These are phyloP conservation scores for Aspergillus sp. DNA, from an alignment of 2,329 filamentous ascomycete genomes.

Conservation along the genomic window DNA sequence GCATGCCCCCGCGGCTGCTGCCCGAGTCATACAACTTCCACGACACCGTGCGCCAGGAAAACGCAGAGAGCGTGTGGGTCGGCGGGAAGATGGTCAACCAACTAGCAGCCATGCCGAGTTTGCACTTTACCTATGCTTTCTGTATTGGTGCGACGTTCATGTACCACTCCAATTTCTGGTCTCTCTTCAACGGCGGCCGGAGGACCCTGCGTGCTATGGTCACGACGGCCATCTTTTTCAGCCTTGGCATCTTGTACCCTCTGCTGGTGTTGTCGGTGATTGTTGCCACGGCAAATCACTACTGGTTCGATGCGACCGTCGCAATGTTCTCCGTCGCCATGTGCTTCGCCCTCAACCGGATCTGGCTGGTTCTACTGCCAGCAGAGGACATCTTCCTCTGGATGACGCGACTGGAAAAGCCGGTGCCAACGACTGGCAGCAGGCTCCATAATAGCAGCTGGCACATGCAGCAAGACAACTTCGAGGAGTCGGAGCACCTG, in stretches of 20 bases:
- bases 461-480: not conserved
- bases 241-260: conserved; percentile 51
- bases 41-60: conserved; percentile 59
- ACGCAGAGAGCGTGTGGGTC: conserved; percentile 56
- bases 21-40: conserved; percentile 62
- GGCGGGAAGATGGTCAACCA: conserved; percentile 59
- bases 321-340: conserved; percentile 51
- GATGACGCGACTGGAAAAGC: conserved; percentile 52
- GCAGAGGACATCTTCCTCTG: conserved; percentile 53
- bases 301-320: conserved; percentile 56
- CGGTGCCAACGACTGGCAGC: conserved; percentile 51
- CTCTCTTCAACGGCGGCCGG: conserved; percentile 45
- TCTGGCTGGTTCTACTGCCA: conserved; percentile 53
- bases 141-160: conserved; percentile 55
- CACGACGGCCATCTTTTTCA: conserved; percentile 47
- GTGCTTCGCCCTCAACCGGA: conserved; percentile 50
- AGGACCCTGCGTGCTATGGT: conserved; percentile 42
- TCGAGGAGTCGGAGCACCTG: conserved; percentile 1
- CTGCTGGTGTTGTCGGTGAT: conserved; percentile 52
- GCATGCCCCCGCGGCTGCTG: conserved; percentile 63
- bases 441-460: not conserved
- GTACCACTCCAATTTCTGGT: conserved; percentile 51
- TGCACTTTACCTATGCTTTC: conserved; percentile 60
- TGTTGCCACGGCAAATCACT: conserved; percentile 60
- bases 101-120: conserved; percentile 58